Percentiles rank a stretch among this genome's conserved stretches.
Evolutionary conservation across 1,284 basidiomycete species (phyloP).

Genomic region (Rhodotorula sp.): DNA sequence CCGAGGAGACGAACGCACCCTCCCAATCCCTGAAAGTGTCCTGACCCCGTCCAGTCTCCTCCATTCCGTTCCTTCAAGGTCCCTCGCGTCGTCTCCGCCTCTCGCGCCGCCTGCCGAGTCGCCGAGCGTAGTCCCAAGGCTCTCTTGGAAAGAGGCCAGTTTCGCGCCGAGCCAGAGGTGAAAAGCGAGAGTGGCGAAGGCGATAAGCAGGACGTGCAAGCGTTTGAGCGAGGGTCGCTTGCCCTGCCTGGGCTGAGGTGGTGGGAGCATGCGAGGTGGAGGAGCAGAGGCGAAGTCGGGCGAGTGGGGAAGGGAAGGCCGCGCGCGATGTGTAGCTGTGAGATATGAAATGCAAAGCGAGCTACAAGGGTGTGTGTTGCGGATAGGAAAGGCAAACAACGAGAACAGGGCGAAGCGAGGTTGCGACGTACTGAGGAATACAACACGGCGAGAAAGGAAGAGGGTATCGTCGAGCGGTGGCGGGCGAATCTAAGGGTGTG

Average conservation of each 20-base stretch:
- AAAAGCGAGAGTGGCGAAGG: neutral
- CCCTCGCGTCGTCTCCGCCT: neutral
- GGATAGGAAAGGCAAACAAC: neutral
- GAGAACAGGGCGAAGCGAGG: neutral
- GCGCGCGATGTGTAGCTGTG: neutral
- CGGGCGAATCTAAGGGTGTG: too few species aligned
- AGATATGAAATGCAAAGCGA: neutral
- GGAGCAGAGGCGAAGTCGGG: neutral
- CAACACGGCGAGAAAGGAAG: neutral
- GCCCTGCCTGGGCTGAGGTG: neutral
- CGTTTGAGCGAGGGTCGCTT: neutral
- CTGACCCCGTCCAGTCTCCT: slow-evolving; percentile 15
- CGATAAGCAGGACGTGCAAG: neutral
- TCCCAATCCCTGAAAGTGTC: slow-evolving; percentile 15
- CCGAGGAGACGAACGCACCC: slow-evolving; percentile 1
- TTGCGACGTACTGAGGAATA: neutral
- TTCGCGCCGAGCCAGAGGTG: slow-evolving; percentile 10
- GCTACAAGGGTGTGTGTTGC: neutral
- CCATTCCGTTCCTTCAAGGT: slow-evolving; percentile 8
- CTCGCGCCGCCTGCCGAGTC: neutral
- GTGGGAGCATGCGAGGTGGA: neutral
- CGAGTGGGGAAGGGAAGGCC: neutral
- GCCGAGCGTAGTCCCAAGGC: neutral
- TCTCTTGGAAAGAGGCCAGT: neutral
- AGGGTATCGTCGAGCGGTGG: neutral